phyloP scores from a whole-genome alignment of 495 filamentous ascomycete species.

The Copromyces sp. region DNA sequence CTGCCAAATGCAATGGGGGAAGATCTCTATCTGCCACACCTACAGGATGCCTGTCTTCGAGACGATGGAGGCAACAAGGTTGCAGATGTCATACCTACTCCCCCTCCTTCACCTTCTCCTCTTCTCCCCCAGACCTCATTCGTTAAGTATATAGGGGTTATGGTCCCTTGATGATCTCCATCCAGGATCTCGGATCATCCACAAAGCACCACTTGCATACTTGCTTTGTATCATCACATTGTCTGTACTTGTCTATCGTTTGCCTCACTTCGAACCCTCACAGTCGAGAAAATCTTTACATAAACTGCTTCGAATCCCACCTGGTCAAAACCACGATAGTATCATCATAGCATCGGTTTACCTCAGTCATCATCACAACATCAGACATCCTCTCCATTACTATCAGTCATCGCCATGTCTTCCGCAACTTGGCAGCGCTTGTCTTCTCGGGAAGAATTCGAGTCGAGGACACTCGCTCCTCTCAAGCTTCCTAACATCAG shows the following conservation, averaged over 20 bases:
- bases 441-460: not conserved
- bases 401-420: not conserved
- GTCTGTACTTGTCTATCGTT: not conserved
- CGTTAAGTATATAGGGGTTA: not conserved
- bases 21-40: not conserved
- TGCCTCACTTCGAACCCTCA: not conserved
- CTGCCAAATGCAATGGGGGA: not conserved
- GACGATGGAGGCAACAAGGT: not conserved
- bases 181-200: conserved; percentile 2
- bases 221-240: conserved; percentile 7
- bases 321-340: not conserved
- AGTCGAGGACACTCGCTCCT: not conserved
- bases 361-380: not conserved
- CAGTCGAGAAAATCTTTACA: not conserved
- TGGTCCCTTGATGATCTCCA: conserved; percentile 3
- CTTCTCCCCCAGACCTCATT: not conserved
- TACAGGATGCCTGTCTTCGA: not conserved
- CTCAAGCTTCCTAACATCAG: not conserved
- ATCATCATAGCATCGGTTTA: not conserved
- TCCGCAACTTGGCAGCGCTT: not conserved
- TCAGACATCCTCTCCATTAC: not conserved
- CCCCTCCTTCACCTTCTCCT: not conserved
- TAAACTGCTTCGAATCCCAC: not conserved
- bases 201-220: not conserved
- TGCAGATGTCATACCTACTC: not conserved